These are phyloP conservation scores for Epithemia pelagica DNA, from an alignment of 108 stramenopile genomes.

Conservation along the genomic window DNA sequence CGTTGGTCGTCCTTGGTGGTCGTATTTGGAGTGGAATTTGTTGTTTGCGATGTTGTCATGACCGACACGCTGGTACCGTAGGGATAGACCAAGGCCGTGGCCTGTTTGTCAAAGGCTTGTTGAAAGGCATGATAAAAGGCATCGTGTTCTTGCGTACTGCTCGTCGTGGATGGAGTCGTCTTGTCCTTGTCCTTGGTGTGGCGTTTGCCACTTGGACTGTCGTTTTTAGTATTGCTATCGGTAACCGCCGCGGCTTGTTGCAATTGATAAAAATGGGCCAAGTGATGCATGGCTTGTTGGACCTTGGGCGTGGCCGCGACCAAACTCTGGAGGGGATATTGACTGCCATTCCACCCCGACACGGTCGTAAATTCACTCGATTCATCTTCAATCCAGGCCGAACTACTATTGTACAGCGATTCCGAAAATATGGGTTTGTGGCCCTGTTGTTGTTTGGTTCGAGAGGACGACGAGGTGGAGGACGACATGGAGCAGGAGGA, in stretches of 20 bases:
- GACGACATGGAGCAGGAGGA: no score
- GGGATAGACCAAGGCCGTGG: not conserved
- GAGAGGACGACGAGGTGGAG: no score
- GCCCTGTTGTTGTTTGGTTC: no score
- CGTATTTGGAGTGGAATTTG: no score
- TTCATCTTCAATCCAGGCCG: not conserved
- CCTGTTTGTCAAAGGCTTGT: not conserved
- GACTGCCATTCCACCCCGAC: not conserved
- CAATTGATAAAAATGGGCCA: not conserved
- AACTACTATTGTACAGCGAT: no score
- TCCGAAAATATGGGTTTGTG: no score
- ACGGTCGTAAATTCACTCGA: not conserved
- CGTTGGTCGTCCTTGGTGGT: not conserved
- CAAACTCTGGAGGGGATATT: not conserved
- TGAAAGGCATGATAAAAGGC: not conserved
- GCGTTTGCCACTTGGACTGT: no score
- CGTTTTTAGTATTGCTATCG: no score
- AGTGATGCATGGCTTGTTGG: not conserved
- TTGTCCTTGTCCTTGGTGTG: not conserved
- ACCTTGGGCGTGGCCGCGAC: not conserved
- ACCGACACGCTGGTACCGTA: not conserved
- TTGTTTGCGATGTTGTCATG: no score
- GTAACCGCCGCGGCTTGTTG: no score
- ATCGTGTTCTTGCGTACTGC: no score
- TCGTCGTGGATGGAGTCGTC: not conserved